Evolutionary conservation across 2,329 filamentous ascomycete species (phyloP).

Genomic region (Diaporthe citri): DNA sequence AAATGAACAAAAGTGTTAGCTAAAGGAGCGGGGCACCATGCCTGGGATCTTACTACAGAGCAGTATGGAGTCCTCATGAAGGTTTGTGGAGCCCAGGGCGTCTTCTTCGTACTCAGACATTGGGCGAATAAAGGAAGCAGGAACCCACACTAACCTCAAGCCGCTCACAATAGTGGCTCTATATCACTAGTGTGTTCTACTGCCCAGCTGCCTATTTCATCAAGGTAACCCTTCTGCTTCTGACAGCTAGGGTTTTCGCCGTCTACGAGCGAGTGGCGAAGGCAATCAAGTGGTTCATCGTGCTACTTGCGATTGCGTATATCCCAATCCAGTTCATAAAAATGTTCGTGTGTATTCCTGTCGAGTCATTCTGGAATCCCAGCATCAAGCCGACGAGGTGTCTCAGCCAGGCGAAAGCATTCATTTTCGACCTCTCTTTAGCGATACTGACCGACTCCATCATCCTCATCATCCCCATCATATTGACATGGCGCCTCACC

Average conservation of each 20-base stretch:
- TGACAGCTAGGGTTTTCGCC: conserved; percentile 8
- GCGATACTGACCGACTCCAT: conserved; percentile 10
- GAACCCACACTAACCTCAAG: background rate
- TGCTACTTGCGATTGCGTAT: background rate
- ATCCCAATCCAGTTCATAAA: conserved; percentile 13
- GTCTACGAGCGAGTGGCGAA: background rate
- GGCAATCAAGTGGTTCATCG: background rate
- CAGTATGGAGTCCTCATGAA: conserved; percentile 9
- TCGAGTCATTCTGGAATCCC: conserved; percentile 15
- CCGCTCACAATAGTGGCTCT: background rate
- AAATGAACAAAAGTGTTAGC: background rate
- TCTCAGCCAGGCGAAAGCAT: conserved; percentile 12
- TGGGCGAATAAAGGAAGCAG: background rate
- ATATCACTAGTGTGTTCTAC: conserved; percentile 8
- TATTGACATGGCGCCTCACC: conserved; percentile 11
- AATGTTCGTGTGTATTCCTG: conserved; percentile 16
- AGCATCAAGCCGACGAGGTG: conserved; percentile 19
- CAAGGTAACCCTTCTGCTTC: background rate
- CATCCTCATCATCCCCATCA: background rate
- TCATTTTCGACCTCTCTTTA: conserved; percentile 12
- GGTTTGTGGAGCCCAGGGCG: background rate
- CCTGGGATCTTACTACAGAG: background rate
- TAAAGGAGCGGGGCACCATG: conserved; percentile 3
- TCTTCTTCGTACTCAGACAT: background rate
- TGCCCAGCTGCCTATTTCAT: conserved; percentile 22